phyloP scores from a whole-genome alignment of 2,329 filamentous ascomycete genomes.

The Penicillium vulpinum region DNA sequence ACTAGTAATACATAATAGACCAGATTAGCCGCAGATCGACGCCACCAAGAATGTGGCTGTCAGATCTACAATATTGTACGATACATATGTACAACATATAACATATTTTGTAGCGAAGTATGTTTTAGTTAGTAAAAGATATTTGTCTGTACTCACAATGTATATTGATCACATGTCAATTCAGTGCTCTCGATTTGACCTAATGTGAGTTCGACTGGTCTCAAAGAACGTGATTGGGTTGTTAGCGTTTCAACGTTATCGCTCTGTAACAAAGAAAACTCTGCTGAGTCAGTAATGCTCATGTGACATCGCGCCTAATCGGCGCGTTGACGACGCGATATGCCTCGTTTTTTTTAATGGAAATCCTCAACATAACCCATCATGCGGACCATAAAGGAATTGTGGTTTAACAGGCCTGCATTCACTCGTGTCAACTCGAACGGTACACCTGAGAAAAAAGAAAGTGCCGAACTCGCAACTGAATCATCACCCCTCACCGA shows the following conservation, averaged over 20 bases:
- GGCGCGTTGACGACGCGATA: slow-evolving; percentile 4
- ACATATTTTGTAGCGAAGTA: neutral
- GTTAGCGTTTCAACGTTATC: neutral
- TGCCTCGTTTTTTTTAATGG: neutral
- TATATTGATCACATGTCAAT: too few species aligned
- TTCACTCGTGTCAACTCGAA: slow-evolving; percentile 9
- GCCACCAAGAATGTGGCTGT: slow-evolving; percentile 4
- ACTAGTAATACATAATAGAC: neutral
- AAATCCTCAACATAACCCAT: slow-evolving; percentile 10
- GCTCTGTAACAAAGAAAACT: neutral
- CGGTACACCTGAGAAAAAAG: neutral
- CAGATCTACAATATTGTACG: slow-evolving; percentile 1
- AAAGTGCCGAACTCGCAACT: neutral
- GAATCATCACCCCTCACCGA: slow-evolving; percentile 21
- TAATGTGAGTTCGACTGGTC: neutral
- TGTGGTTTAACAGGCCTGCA: slow-evolving; percentile 46
- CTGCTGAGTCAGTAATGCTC: slow-evolving; percentile 1
- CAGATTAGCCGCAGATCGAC: slow-evolving; percentile 4
- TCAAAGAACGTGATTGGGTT: neutral
- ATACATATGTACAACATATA: neutral
- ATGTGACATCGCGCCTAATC: slow-evolving; percentile 16
- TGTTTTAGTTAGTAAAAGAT: neutral
- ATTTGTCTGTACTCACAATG: neutral
- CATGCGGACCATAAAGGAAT: slow-evolving; percentile 45
- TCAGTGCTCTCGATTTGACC: neutral